Percentiles rank a stretch among this genome's conserved stretches.
Evolutionary conservation across 768 basidiomycete species (phyloP).

Genomic region (Leccinum disarticulatum): DNA sequence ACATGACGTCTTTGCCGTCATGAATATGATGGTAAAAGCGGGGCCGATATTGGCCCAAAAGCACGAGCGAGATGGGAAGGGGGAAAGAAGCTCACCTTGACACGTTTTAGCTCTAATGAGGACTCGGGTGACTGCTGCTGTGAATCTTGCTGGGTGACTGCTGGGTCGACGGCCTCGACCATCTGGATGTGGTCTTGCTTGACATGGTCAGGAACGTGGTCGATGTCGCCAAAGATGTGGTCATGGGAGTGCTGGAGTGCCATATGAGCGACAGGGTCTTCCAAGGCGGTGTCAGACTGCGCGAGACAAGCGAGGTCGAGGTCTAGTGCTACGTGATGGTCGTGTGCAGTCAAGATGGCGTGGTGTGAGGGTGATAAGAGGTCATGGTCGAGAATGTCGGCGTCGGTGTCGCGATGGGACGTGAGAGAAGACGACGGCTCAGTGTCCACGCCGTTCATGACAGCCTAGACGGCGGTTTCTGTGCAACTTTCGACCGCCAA

Average conservation of each 20-base stretch:
- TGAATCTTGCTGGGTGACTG: slow-evolving; percentile 49
- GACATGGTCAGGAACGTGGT: slow-evolving; percentile 34
- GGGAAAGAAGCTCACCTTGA: slow-evolving; percentile 57
- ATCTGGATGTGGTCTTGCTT: slow-evolving; percentile 35
- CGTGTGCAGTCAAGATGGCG: slow-evolving; percentile 27
- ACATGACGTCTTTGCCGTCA: slow-evolving; percentile 22
- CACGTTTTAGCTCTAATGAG: slow-evolving; percentile 80
- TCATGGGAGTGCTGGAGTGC: slow-evolving; percentile 31
- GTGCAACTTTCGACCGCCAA: slow-evolving; percentile 19
- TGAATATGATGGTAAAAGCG: slow-evolving; percentile 22
- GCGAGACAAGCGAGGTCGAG: slow-evolving; percentile 30
- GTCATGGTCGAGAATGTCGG: slow-evolving; percentile 34
- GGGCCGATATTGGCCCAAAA: slow-evolving; percentile 14
- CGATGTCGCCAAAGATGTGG: slow-evolving; percentile 34
- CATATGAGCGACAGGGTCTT: slow-evolving; percentile 28
- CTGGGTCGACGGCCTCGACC: slow-evolving; percentile 38
- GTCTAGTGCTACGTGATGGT: slow-evolving; percentile 33
- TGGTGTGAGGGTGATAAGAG: slow-evolving; percentile 35
- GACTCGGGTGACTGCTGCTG: slow-evolving; percentile 63
- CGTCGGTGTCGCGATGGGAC: slow-evolving; percentile 29
- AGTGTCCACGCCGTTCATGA: slow-evolving; percentile 47
- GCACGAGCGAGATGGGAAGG: slow-evolving; percentile 19
- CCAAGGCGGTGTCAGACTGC: slow-evolving; percentile 28
- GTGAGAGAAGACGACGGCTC: slow-evolving; percentile 30
- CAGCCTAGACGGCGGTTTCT: slow-evolving; percentile 23